phyloP scores from a whole-genome alignment of 164 flowering plant genomes.

The Macadamia integrifolia region DNA sequence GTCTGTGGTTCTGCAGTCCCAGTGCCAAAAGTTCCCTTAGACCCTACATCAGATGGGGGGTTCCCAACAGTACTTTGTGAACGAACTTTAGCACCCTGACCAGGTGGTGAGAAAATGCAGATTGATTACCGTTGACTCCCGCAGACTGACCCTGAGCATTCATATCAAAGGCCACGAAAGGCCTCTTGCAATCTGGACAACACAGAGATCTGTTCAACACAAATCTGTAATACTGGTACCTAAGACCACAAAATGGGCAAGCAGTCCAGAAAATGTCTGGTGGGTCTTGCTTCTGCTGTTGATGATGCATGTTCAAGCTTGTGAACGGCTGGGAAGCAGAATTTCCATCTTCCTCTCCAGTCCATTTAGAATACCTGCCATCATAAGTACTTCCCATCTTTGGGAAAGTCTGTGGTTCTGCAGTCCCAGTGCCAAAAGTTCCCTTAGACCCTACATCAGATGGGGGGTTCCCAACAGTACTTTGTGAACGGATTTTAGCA shows the following conservation, averaged over 20 bases:
- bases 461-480: slow-evolving; percentile 4
- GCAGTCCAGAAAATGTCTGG: slow-evolving; percentile 30
- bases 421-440: slow-evolving; percentile 11
- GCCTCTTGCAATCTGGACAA: slow-evolving; percentile 25
- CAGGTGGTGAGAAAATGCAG: slow-evolving; percentile 8
- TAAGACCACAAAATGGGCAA: slow-evolving; percentile 29
- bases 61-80: slow-evolving; percentile 6
- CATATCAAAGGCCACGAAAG: slow-evolving; percentile 29
- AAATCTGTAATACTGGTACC: slow-evolving; percentile 25
- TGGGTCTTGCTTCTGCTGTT: slow-evolving; percentile 23
- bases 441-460: slow-evolving; percentile 14
- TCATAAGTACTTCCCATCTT: slow-evolving; percentile 10
- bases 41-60: slow-evolving; percentile 6
- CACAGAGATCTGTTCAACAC: slow-evolving; percentile 18
- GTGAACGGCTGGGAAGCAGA: slow-evolving; percentile 8
- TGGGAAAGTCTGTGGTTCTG: slow-evolving; percentile 2
- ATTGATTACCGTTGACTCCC: neutral
- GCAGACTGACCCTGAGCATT: slow-evolving; percentile 15
- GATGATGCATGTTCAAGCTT: slow-evolving; percentile 19
- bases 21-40: slow-evolving; percentile 15
- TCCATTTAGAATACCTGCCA: slow-evolving; percentile 2
- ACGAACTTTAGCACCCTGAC: slow-evolving; percentile 12
- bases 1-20: slow-evolving; percentile 9
- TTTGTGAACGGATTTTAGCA: slow-evolving; percentile 8
- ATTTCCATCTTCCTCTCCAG: neutral